Evolutionary conservation across 768 basidiomycete genomes (phyloP).

Genomic region (Epithele typhae): DNA sequence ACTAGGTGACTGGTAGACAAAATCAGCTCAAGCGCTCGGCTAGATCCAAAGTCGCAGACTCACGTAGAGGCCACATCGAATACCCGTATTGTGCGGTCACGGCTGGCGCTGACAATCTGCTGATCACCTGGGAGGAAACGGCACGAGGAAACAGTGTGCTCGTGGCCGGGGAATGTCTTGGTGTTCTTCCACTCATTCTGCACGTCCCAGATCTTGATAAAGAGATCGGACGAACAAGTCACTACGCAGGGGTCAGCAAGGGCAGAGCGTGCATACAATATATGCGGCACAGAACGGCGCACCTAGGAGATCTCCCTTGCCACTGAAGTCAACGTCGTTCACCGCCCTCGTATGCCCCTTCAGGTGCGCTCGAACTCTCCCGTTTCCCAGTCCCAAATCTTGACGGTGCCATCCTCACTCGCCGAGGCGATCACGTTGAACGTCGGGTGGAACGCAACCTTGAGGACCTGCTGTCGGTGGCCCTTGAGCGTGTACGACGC

Average conservation of each 20-base stretch:
- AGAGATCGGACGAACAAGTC: slow-evolving; percentile 53
- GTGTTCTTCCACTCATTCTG: slow-evolving; percentile 52
- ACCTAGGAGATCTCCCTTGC: slow-evolving; percentile 50
- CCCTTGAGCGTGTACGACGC: slow-evolving; percentile 68
- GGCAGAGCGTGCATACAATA: slow-evolving; percentile 24
- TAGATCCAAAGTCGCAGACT: slow-evolving; percentile 8
- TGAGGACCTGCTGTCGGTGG: slow-evolving; percentile 30
- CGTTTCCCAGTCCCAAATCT: slow-evolving; percentile 62
- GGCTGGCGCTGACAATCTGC: slow-evolving; percentile 47
- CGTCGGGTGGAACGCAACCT: slow-evolving; percentile 54
- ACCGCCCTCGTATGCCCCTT: slow-evolving; percentile 59
- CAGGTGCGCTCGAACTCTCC: slow-evolving; percentile 56
- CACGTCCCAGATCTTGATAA: slow-evolving; percentile 55
- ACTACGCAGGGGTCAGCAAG: slow-evolving; percentile 51
- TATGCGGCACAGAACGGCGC: slow-evolving; percentile 56
- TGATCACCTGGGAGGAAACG: slow-evolving; percentile 51
- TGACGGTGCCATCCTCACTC: slow-evolving; percentile 51
- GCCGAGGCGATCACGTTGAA: slow-evolving; percentile 49
- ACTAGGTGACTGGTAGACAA: slow-evolving; percentile 40
- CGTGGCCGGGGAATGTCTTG: slow-evolving; percentile 54
- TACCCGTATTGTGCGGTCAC: slow-evolving; percentile 50
- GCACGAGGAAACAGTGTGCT: slow-evolving; percentile 52
- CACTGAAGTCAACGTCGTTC: slow-evolving; percentile 53
- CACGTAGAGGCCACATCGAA: slow-evolving; percentile 56
- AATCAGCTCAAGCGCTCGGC: no score